Percentiles rank a stretch among this genome's conserved stretches.
Conservation (phyloP, 148 eudicot genomes). For the Diospyros kaki region DNA sequence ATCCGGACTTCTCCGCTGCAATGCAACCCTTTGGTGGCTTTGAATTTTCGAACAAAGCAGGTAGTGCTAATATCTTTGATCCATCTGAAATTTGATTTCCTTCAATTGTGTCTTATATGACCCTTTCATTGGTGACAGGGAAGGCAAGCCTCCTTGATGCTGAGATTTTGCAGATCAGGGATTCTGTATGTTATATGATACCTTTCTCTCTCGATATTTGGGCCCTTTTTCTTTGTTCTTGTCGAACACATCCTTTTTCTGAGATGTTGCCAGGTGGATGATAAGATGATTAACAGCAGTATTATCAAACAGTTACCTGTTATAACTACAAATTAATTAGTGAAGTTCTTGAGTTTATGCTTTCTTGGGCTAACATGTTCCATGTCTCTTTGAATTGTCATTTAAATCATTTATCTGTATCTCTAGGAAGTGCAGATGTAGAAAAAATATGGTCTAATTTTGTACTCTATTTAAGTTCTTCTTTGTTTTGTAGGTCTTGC, state of each 20-base stretch:
- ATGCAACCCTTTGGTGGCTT: constrained; percentile 53
- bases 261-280: constrained; percentile 7
- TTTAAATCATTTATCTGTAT: not conserved
- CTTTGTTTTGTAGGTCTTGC: constrained; percentile 36
- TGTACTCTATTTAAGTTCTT: not conserved
- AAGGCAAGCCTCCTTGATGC: constrained; percentile 38
- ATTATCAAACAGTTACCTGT: not conserved
- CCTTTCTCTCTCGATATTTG: not conserved
- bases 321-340: not conserved
- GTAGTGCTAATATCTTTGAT: constrained; percentile 13
- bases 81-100: not conserved
- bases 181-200: constrained; percentile 37
- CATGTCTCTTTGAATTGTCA: not conserved
- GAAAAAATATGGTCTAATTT: not conserved
- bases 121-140: constrained; percentile 29
- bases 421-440: not conserved
- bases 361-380: constrained; percentile 6
- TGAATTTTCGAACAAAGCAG: constrained; percentile 54
- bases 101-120: constrained; percentile 7
- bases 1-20: constrained; percentile 49
- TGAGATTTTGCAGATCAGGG: constrained; percentile 52
- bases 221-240: not conserved
- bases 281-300: not conserved
- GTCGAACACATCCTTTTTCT: not conserved
- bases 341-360: not conserved